Percentiles rank a stretch among this genome's conserved stretches.
Conservation (phyloP, 2,329 filamentous ascomycete genomes). For the Ophiostoma montium region DNA sequence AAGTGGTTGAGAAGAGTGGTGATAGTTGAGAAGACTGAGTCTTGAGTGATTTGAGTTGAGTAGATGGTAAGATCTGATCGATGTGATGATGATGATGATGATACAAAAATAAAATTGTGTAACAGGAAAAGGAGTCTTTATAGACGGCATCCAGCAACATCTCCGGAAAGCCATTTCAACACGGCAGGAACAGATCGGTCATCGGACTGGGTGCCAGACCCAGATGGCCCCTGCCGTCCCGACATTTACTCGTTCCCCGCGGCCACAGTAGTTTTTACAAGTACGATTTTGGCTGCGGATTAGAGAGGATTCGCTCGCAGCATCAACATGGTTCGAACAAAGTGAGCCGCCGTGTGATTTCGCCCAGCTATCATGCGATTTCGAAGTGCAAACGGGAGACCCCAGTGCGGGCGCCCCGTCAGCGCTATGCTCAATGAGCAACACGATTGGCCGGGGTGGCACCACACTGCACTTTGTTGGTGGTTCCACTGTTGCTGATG, state of each 20-base stretch:
- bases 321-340: background rate
- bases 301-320: background rate
- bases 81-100: slow-evolving; percentile 4
- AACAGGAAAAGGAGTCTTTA: background rate
- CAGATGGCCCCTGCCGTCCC: background rate
- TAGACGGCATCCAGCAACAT: background rate
- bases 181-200: background rate
- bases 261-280: background rate
- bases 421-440: background rate
- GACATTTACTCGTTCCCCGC: background rate
- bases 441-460: slow-evolving; percentile 4
- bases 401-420: background rate
- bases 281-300: background rate
- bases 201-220: background rate
- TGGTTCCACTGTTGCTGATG: slow-evolving; percentile 6
- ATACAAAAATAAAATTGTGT: background rate
- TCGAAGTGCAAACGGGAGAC: slow-evolving; percentile 5
- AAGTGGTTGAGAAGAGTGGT: background rate
- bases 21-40: background rate
- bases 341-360: background rate
- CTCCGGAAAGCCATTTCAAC: no score
- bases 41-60: background rate
- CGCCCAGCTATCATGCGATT: slow-evolving; percentile 6
- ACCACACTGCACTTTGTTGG: slow-evolving; percentile 2
- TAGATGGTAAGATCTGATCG: slow-evolving; percentile 1